Evolutionary conservation across 305 asterid genomes (phyloP).

Genomic region (Rubia peregrina): DNA sequence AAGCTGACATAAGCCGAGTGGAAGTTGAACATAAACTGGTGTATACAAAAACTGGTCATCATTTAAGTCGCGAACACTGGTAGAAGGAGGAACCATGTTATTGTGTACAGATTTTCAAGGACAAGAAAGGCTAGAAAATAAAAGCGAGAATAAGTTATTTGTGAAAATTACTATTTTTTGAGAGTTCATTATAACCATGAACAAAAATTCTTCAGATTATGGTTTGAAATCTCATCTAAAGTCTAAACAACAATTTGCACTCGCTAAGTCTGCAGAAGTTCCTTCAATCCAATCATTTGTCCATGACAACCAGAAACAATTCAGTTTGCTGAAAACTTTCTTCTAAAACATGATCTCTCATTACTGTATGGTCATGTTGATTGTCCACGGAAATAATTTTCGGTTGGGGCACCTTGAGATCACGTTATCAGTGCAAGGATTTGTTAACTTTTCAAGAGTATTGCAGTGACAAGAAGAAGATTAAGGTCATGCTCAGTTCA

Average conservation of each 20-base stretch:
- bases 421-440: not conserved
- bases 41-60: too few species aligned
- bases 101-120: not conserved
- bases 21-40: not conserved
- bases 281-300: not conserved
- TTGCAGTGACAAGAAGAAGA: not conserved
- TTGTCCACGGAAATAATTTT: not conserved
- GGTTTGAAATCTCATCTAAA: not conserved
- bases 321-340: not conserved
- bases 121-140: not conserved
- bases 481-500: not conserved
- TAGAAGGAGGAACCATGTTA: not conserved
- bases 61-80: not conserved
- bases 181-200: not conserved
- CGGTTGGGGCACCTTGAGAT: not conserved
- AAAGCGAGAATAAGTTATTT: not conserved
- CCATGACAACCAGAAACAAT: not conserved
- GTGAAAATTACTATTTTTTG: not conserved
- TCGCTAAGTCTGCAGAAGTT: not conserved
- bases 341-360: not conserved
- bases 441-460: not conserved
- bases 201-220: not conserved
- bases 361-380: not conserved
- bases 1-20: slow-evolving; percentile 6
- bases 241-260: not conserved